A percentile compares a stretch with the other conserved stretches of the same genome.
These are phyloP conservation scores for Podospora fimiseda DNA, from an alignment of 495 filamentous ascomycete species.

Conservation along the genomic window DNA sequence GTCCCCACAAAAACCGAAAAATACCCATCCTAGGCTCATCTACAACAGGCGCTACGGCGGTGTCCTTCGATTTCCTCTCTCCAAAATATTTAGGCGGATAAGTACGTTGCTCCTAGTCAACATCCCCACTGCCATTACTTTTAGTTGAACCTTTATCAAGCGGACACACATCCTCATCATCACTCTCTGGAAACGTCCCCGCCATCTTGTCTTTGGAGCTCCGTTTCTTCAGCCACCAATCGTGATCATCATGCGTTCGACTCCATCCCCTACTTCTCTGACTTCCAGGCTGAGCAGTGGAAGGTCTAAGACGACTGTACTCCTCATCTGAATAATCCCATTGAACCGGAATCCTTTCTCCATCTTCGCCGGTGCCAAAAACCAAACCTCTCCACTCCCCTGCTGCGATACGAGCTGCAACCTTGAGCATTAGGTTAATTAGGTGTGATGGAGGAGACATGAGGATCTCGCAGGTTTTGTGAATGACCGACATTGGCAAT, in stretches of 20 bases:
- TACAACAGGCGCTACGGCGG: not conserved
- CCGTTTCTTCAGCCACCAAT: constrained; percentile 5
- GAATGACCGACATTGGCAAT: constrained; percentile 60
- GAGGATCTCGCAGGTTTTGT: constrained; percentile 68
- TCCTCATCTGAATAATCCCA: constrained; percentile 51
- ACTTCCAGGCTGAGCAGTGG: too few species aligned
- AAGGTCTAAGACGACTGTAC: too few species aligned
- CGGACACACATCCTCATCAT: constrained; percentile 1
- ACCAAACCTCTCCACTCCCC: constrained; percentile 52
- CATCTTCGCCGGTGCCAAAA: constrained; percentile 41
- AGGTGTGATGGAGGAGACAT: constrained; percentile 70
- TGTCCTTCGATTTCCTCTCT: not conserved
- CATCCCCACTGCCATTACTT: not conserved
- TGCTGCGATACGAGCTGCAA: constrained; percentile 67
- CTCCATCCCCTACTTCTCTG: not conserved
- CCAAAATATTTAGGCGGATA: not conserved
- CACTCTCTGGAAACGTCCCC: constrained; percentile 3
- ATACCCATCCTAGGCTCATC: not conserved
- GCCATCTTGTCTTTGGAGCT: constrained; percentile 2
- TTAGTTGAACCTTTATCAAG: constrained; percentile 1
- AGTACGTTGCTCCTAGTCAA: not conserved
- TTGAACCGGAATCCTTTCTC: constrained; percentile 45
- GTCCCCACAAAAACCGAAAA: not conserved
- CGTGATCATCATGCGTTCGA: not conserved
- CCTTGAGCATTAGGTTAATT: constrained; percentile 67